Percentiles rank a stretch among this genome's conserved stretches.
These are phyloP conservation scores for Coffea canephora DNA, from an alignment of 257 asterid species.

Conservation along the genomic window DNA sequence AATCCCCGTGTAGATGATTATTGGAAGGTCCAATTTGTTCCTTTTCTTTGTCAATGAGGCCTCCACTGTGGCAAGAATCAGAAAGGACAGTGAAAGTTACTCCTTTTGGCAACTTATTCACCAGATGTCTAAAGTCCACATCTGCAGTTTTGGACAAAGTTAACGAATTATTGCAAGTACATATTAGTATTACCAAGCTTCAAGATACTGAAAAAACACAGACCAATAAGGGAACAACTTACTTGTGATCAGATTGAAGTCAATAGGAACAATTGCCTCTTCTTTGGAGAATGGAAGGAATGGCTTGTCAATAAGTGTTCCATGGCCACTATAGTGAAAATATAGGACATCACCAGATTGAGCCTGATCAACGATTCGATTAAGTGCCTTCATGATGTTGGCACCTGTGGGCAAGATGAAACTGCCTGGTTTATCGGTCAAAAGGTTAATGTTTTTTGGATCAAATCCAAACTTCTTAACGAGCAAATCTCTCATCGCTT, in stretches of 20 bases:
- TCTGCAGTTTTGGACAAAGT: slow-evolving; percentile 31
- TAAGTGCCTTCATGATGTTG: slow-evolving; percentile 60
- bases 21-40: slow-evolving; percentile 74
- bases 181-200: not conserved
- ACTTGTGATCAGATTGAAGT: slow-evolving; percentile 81
- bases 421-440: slow-evolving; percentile 60
- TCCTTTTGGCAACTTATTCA: slow-evolving; percentile 63
- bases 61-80: slow-evolving; percentile 92
- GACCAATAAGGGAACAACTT: slow-evolving; percentile 17
- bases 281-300: slow-evolving; percentile 32
- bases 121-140: slow-evolving; percentile 69
- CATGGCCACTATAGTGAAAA: slow-evolving; percentile 84
- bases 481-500: slow-evolving; percentile 55
- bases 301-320: slow-evolving; percentile 40
- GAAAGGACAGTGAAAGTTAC: slow-evolving; percentile 79
- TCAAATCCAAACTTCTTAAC: slow-evolving; percentile 52
- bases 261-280: slow-evolving; percentile 78
- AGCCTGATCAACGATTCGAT: slow-evolving; percentile 55
- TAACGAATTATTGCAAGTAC: not conserved
- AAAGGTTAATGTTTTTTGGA: slow-evolving; percentile 29
- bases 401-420: slow-evolving; percentile 61
- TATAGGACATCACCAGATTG: slow-evolving; percentile 52
- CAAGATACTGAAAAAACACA: not conserved
- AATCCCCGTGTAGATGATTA: not conserved
- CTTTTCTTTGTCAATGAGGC: slow-evolving; percentile 84